phyloP scores from a whole-genome alignment of 495 filamentous ascomycete genomes.

The Bryoglossum gracile region DNA sequence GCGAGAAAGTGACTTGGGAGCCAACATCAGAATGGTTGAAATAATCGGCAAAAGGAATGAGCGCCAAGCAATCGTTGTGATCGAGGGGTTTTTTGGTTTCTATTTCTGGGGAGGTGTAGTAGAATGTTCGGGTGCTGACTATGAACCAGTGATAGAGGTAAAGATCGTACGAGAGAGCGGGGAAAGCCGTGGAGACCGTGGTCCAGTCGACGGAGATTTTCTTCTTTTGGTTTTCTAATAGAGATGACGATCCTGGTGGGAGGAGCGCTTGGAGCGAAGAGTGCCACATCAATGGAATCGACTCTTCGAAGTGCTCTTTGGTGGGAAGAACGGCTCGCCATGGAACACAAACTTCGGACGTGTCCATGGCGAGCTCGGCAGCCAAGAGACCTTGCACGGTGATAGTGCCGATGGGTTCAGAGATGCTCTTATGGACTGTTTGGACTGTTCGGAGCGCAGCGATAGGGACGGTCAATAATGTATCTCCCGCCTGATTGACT shows the following conservation, averaged over 20 bases:
- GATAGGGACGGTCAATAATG: slow-evolving; percentile 57
- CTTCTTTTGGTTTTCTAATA: slow-evolving; percentile 53
- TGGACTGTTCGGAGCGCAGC: slow-evolving; percentile 53
- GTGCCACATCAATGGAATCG: slow-evolving; percentile 71
- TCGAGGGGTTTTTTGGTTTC: slow-evolving; percentile 11
- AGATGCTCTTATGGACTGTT: slow-evolving; percentile 45
- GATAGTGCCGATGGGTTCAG: slow-evolving; percentile 42
- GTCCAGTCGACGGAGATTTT: slow-evolving; percentile 60
- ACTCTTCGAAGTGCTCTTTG: slow-evolving; percentile 46
- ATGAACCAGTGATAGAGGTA: slow-evolving; percentile 65
- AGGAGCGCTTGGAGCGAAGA: slow-evolving; percentile 38
- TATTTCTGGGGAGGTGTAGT: slow-evolving; percentile 27
- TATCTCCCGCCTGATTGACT: slow-evolving; percentile 48
- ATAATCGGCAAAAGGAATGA: slow-evolving; percentile 63
- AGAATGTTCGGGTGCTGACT: slow-evolving; percentile 64
- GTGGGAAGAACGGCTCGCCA: slow-evolving; percentile 70
- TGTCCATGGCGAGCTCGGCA: slow-evolving; percentile 54
- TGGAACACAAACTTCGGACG: slow-evolving; percentile 27
- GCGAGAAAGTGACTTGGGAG: slow-evolving; percentile 19
- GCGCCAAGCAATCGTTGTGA: slow-evolving; percentile 50
- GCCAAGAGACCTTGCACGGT: slow-evolving; percentile 61
- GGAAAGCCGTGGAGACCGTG: slow-evolving; percentile 44
- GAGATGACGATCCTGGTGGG: slow-evolving; percentile 34
- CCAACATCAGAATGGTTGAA: slow-evolving; percentile 51
- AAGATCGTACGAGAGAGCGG: slow-evolving; percentile 39